These are phyloP conservation scores for Penicillium canescens DNA, from an alignment of 495 filamentous ascomycete species.

Conservation along the genomic window DNA sequence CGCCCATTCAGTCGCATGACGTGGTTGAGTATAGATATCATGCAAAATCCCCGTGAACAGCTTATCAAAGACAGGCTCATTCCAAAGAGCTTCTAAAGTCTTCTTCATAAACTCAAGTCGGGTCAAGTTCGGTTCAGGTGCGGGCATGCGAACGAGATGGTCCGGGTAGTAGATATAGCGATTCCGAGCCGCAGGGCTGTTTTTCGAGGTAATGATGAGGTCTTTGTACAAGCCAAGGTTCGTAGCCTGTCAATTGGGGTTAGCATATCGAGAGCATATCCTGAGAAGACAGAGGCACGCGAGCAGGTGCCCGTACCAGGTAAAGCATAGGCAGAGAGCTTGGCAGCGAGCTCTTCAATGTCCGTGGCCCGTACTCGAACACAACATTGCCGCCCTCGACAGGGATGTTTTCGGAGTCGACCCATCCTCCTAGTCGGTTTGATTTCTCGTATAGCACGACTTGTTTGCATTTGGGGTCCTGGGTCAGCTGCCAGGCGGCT, in stretches of 20 bases:
- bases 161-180: constrained; percentile 95
- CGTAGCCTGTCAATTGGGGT: constrained; percentile 50
- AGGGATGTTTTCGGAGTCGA: constrained; percentile 65
- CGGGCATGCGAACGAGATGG: constrained; percentile 73
- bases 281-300: background rate
- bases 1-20: constrained; percentile 14
- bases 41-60: constrained; percentile 36
- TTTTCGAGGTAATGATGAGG: constrained; percentile 56
- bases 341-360: constrained; percentile 57
- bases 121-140: constrained; percentile 24
- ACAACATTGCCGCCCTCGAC: constrained; percentile 61
- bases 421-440: constrained; percentile 77
- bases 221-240: constrained; percentile 62
- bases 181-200: constrained; percentile 51
- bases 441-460: constrained; percentile 81
- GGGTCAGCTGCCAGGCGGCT: constrained; percentile 70
- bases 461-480: constrained; percentile 54
- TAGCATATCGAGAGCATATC: background rate
- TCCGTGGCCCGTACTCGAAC: constrained; percentile 86
- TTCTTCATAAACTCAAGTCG: constrained; percentile 20
- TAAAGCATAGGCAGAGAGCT: constrained; percentile 51
- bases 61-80: constrained; percentile 66
- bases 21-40: constrained; percentile 38
- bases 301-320: constrained; percentile 48
- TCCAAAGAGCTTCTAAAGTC: constrained; percentile 35